Conservation (phyloP, 163 green algal genomes). For the Scenedesmus sp. region DNA sequence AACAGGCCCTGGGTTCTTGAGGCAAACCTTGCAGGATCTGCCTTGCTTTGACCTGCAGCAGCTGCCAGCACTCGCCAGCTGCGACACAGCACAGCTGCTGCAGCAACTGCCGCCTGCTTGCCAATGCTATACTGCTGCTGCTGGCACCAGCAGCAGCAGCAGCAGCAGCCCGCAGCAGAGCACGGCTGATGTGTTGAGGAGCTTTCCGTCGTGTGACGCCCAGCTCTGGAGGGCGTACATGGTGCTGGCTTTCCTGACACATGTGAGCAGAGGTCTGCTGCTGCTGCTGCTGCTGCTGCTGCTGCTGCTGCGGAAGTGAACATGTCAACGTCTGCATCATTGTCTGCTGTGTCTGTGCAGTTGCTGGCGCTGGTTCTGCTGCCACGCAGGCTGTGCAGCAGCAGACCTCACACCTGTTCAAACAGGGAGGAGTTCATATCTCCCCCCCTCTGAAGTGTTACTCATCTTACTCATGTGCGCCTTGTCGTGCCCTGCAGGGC, state of each 20-base stretch:
- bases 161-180: not conserved
- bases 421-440: too few species aligned
- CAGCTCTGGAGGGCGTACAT: conserved; percentile 60
- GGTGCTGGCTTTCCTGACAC: conserved; percentile 61
- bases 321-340: not conserved
- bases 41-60: conserved; percentile 35
- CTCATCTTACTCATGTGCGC: too few species aligned
- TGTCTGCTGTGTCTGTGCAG: not conserved
- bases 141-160: not conserved
- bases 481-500: conserved; percentile 31
- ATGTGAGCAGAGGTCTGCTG: conserved; percentile 28
- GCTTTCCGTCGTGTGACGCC: not conserved
- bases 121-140: not conserved
- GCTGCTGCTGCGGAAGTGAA: not conserved
- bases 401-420: not conserved
- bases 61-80: not conserved
- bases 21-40: not conserved
- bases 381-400: not conserved
- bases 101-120: conserved; percentile 18
- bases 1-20: conserved; percentile 1
- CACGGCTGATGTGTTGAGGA: not conserved
- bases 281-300: not conserved
- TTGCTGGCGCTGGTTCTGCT: not conserved
- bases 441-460: too few species aligned
- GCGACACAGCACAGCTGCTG: not conserved